Conservation (phyloP, 257 asterid genomes). For the Haberlea rhodopensis region DNA sequence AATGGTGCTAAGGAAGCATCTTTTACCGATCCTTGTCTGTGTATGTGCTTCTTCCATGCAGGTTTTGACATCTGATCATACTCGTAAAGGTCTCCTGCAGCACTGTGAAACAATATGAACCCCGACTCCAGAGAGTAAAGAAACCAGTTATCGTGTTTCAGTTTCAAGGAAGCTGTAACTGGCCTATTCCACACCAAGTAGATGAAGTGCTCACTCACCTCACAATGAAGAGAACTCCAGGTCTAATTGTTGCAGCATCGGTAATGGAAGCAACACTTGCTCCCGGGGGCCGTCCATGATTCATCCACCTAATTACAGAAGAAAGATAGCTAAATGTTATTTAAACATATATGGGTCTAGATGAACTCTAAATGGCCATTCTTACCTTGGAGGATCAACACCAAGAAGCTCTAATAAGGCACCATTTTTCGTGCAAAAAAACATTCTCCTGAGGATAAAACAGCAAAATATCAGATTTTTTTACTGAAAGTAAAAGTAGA, state of each 20-base stretch:
- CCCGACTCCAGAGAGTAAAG: conserved; percentile 14
- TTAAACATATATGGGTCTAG: not conserved
- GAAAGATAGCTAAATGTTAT: not conserved
- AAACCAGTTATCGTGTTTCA: not conserved
- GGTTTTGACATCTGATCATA: conserved; percentile 64
- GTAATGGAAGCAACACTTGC: conserved; percentile 64
- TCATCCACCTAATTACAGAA: conserved; percentile 52
- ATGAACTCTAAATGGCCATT: not conserved
- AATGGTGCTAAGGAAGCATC: conserved; percentile 45
- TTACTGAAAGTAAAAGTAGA: not conserved
- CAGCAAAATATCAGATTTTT: conserved; percentile 23
- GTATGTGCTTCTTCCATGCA: conserved; percentile 88
- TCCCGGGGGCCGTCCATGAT: conserved; percentile 81
- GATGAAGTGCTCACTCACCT: conserved; percentile 44
- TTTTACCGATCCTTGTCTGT: conserved; percentile 35
- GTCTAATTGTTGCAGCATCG: conserved; percentile 49
- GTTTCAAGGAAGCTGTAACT: not conserved
- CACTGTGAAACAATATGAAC: conserved; percentile 38
- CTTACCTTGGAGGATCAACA: conserved; percentile 66
- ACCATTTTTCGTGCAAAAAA: conserved; percentile 64
- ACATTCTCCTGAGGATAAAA: conserved; percentile 55
- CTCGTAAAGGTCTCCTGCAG: conserved; percentile 87
- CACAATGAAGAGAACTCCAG: conserved; percentile 53
- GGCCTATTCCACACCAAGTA: not conserved
- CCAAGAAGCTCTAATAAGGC: conserved; percentile 52